Evolutionary conservation across 1,284 basidiomycete species (phyloP).

Genomic region (Microbotryum saponariae): DNA sequence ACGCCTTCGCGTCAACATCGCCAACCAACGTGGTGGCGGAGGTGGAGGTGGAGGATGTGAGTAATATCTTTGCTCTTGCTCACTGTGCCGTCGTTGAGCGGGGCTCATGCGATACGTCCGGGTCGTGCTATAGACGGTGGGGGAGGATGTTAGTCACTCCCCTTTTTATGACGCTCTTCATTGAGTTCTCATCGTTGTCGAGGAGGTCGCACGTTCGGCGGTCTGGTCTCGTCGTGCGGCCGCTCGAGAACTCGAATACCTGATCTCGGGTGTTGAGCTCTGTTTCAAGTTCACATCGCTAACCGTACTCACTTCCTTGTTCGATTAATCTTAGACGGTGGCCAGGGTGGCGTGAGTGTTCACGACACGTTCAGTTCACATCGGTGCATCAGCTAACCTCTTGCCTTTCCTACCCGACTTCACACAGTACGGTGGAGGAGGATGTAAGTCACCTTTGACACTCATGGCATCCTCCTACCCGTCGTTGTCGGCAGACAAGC

Average conservation of each 20-base stretch:
- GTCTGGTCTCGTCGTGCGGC: background rate
- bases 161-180: no score
- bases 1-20: slow-evolving; percentile 32
- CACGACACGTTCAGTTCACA: background rate
- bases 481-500: no score
- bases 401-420: background rate
- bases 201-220: background rate
- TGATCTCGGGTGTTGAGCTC: background rate
- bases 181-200: background rate
- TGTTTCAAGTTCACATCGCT: no score
- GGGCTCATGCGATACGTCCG: background rate
- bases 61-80: background rate
- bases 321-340: slow-evolving; percentile 1
- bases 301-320: no score
- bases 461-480: no score
- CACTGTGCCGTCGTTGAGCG: background rate
- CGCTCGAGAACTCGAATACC: background rate
- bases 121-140: no score
- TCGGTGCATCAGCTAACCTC: background rate
- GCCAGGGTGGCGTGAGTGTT: slow-evolving; percentile 14
- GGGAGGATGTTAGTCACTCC: no score
- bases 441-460: background rate
- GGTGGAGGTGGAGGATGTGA: slow-evolving; percentile 19
- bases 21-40: slow-evolving; percentile 33
- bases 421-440: slow-evolving; percentile 3